phyloP scores from a whole-genome alignment of 1,139 yeast species.

The Groenewaldozyma sp. region DNA sequence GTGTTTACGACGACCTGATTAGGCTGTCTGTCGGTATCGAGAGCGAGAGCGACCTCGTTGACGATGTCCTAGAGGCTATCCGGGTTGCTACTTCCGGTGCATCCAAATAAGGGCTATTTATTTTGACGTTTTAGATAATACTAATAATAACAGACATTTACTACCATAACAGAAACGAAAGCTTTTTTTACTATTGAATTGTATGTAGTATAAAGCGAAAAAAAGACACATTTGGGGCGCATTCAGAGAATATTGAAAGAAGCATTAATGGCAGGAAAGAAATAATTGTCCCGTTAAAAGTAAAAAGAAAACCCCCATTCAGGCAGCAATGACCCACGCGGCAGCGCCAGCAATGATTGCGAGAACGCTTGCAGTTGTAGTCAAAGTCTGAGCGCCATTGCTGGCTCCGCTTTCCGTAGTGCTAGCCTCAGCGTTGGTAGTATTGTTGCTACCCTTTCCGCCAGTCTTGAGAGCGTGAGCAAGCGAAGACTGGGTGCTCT shows the following conservation, averaged over 20 bases:
- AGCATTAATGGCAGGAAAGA: too few relatives aligned
- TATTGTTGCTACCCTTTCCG: conserved; percentile 10
- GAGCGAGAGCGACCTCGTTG: conserved; percentile 66
- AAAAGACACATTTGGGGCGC: too few relatives aligned
- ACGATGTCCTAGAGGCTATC: conserved; percentile 67
- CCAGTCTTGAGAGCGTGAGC: conserved; percentile 7
- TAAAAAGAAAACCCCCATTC: too few relatives aligned
- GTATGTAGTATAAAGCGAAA: too few relatives aligned
- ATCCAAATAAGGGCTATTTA: too few relatives aligned
- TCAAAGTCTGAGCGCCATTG: neutral
- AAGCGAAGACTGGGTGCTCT: conserved; percentile 8
- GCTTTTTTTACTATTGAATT: too few relatives aligned
- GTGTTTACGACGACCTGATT: conserved; percentile 74
- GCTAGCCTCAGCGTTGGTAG: conserved; percentile 15
- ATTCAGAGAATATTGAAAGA: too few relatives aligned
- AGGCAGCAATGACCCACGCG: conserved; percentile 4
- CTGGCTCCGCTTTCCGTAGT: conserved; percentile 1
- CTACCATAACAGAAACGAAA: too few relatives aligned
- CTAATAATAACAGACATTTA: neutral
- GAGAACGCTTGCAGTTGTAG: neutral
- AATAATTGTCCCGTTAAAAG: too few relatives aligned
- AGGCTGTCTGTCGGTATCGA: conserved; percentile 85
- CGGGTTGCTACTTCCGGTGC: conserved; percentile 31
- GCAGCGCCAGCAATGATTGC: conserved; percentile 14
- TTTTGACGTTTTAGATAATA: neutral